phyloP scores from a whole-genome alignment of 768 basidiomycete species.

The Roridomyces roridus region DNA sequence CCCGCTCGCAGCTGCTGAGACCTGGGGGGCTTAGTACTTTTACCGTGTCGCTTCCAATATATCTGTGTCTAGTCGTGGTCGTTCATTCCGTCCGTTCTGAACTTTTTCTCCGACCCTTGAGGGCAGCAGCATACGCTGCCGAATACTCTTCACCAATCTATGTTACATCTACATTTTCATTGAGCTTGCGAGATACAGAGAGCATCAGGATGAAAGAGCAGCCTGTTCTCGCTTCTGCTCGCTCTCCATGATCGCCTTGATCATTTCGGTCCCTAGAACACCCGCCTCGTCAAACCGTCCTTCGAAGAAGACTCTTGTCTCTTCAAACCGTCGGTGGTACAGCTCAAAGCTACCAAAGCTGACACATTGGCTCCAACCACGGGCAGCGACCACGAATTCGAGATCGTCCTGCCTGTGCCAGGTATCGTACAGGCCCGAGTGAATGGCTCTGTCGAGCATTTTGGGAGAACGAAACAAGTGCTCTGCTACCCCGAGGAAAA shows the following conservation, averaged over 20 bases:
- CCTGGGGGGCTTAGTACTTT: background rate
- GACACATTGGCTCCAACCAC: constrained; percentile 97
- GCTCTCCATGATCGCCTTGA: constrained; percentile 81
- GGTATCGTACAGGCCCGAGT: constrained; percentile 76
- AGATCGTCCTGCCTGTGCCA: constrained; percentile 89
- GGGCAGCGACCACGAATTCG: constrained; percentile 91
- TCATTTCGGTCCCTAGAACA: constrained; percentile 86
- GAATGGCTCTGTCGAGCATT: constrained; percentile 71
- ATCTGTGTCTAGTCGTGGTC: background rate
- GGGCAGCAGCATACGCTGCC: no score
- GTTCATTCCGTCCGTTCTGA: background rate
- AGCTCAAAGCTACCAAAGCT: constrained; percentile 91
- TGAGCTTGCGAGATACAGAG: no score
- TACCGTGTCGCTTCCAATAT: no score
- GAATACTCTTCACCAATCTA: background rate
- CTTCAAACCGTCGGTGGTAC: constrained; percentile 80
- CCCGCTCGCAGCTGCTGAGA: background rate
- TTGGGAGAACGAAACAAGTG: constrained; percentile 82
- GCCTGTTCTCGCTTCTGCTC: constrained; percentile 45
- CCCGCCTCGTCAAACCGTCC: constrained; percentile 87
- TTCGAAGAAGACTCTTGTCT: constrained; percentile 85
- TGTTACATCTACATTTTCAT: no score
- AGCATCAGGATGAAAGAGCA: no score
- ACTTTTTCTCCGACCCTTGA: no score
- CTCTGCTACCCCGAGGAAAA: constrained; percentile 97